Evolutionary conservation across 75 land plant species (phyloP).

Genomic region (Ceratopteris richardii): DNA sequence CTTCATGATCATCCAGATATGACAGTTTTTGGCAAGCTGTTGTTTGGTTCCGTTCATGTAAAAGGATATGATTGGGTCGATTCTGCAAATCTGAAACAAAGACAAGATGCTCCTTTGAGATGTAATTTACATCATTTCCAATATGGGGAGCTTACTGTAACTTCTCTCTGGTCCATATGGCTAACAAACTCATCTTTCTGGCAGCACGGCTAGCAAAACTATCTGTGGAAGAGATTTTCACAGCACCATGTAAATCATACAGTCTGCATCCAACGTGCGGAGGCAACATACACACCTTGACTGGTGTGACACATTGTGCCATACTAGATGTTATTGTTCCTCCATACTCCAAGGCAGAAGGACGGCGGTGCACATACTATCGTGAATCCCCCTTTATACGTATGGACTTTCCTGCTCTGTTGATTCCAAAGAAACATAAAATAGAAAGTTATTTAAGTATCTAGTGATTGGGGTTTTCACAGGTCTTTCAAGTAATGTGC

Average conservation of each 20-base stretch:
- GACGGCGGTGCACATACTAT: neutral
- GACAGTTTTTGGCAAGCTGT: slow-evolving; percentile 25
- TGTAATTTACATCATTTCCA: too few species aligned
- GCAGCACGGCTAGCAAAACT: slow-evolving; percentile 1
- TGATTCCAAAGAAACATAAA: too few species aligned
- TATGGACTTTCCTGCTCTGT: too few species aligned
- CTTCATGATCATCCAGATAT: slow-evolving; percentile 29
- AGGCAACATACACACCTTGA: slow-evolving; percentile 1
- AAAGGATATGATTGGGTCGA: slow-evolving; percentile 26
- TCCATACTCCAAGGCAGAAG: neutral
- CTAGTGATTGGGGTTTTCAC: too few species aligned
- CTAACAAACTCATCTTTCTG: neutral
- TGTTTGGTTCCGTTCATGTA: slow-evolving; percentile 19
- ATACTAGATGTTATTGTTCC: slow-evolving; percentile 3
- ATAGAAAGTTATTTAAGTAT: too few species aligned
- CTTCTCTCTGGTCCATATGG: too few species aligned
- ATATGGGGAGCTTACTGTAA: too few species aligned
- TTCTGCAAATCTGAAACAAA: neutral
- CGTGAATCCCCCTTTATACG: neutral
- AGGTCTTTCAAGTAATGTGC: too few species aligned
- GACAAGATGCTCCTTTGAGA: too few species aligned
- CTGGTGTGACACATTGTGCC: neutral
- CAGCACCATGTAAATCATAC: slow-evolving; percentile 2
- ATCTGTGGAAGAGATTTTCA: neutral
- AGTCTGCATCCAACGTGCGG: neutral